Base-by-base conservation (phyloP, 2,329 filamentous ascomycete species). In the Venturia carpophila region DNA sequence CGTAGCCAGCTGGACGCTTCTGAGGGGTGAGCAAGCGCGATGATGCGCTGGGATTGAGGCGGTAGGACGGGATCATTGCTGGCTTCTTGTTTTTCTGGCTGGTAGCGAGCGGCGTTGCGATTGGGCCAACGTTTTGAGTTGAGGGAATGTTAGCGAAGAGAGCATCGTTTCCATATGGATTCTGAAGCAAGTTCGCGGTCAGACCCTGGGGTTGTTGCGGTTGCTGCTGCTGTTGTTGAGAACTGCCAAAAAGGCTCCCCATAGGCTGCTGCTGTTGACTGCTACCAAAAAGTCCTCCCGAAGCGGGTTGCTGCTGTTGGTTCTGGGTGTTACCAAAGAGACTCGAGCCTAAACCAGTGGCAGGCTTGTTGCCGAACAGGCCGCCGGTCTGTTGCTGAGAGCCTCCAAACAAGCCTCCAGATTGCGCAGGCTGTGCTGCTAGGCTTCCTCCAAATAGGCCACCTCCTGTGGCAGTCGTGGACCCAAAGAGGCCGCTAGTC, bases 121-220 rank as follows among this genome's bases (percentile, higher is more conserved):
- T 82, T 3, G 95, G 94, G 1, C 94, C 94, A 3, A 92, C 90
- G 71, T 92, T 83, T 63, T 92, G 75, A 75, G 82, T 78, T 77
- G 90, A 77, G 69, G 81, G 81, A 19, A 97, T 79, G 64, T 87
- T 88, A 41, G 87, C 85, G 75, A 97, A 97, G 24, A 99, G 83
- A 1, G 91, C 91, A 58, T 90, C 85, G 64, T 90, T 92, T 49
- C 94, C 94, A 72, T 96, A 99, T 0, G 95, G 93, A 63, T 90
- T 91, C 67, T 86, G 87, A 65, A 95, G 34, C n/a, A 67, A 84
- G 67, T 91, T 94, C 5, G 92, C 87, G 42, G 89, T 91, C 66
- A 96, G 79, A 21, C 76, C 76, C 63, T 79, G 77, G 56, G 79
- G 75, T 60, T 80, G 75, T 68, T 80, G 78, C 27, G 73, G 75